Base-by-base conservation (phyloP, 345 rosid species). In the Nasturtium officinale region DNA sequence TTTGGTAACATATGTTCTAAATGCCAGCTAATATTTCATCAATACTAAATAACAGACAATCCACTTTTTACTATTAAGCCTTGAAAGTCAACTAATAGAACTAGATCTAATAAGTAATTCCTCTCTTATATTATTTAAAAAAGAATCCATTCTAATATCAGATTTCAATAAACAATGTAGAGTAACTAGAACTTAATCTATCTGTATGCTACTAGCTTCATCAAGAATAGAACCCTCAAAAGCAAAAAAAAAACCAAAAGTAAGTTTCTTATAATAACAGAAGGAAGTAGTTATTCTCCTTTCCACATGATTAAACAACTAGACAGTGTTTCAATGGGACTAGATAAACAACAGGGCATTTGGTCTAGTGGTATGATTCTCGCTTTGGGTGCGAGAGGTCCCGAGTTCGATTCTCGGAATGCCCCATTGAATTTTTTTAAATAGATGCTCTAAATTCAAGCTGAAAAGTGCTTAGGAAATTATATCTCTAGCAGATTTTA, bases 331-430 rank as follows among this genome's bases (percentile, higher is more conserved):
- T 67, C 7, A n/a, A 67, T 33, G 4, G 26, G 59, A 28, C 11
- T 28, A 15, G 7, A 54, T 28, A 1, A 66, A 35, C 37, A 60
- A 20, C 29, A 38, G 89, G 87, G 78, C 57, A 10, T 50, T 48
- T 58, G 62, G 62, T 54, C 45, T 58, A 58, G 62, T 57, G 64
- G 64, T 35, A 59, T 59, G 64, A 59, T 59, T 61, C 66, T 61
- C 23, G 66, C 66, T 42, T 61, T 40, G 66, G 66, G 66, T 61
- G 66, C 50, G 81, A 91, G 87, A 85, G 85, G 86, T 90, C 91
- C 81, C 71, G 82, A 87, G 85, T 83, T 83, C 56, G 65, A 79
- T 87, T 89, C 89, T 83, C 83, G 76, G 85, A 87, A 88, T 79
- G 84, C 85, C 11, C 43, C 43, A 3, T 38, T 38, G 13, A 37